Base-by-base conservation (phyloP, 768 basidiomycete genomes). In the Tricholoma furcatifolium region DNA sequence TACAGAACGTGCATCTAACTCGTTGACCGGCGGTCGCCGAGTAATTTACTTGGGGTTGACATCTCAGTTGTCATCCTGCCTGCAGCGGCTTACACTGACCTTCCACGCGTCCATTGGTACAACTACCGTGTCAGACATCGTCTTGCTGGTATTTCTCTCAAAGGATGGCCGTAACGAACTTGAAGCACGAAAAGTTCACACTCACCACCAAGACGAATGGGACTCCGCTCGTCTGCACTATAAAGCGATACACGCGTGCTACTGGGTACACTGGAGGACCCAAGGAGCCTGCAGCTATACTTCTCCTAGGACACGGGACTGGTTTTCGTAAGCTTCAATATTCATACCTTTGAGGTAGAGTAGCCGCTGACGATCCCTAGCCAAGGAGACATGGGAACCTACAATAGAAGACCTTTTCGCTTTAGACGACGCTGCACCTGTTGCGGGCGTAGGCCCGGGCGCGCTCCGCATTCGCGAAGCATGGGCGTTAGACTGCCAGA, bases 321-420 rank as follows among this genome's bases (percentile, higher is more conserved):
- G 68, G 68, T 17, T 70, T 70, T 48, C 62, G 68, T 66, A 50
- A 44, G 65, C 63, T 6, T 39, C 11, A n/a, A 20, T 21, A 21
- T 20, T n/a, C 21, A n/a, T 18, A 3, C 24, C 21, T 9, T 1
- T 6, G 11, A n/a, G 3, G 8, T 32, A 3, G 30, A 31, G 53
- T 31, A 47, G 8, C 17, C 32, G 7, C 36, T 38, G 4, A 18
- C 18, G 3, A 3, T 23, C 27, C 24, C 12, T 43, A 75, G 74
- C 65, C 50, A 75, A 75, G 54, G 74, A 75, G 54, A 67, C 56
- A 1, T 75, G 73, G 74, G 73, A 75, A 44, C 71, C 73, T 1
- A 67, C 61, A 1, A 62, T 74, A 17, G 62, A 70, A 17, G 63
- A 64, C 34, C 47, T 74, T 2, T 72, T 72, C 35, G 36, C 47